These are phyloP conservation scores for Gastrodia elata DNA, from an alignment of 106 monocot species.

Conservation along the genomic window DNA sequence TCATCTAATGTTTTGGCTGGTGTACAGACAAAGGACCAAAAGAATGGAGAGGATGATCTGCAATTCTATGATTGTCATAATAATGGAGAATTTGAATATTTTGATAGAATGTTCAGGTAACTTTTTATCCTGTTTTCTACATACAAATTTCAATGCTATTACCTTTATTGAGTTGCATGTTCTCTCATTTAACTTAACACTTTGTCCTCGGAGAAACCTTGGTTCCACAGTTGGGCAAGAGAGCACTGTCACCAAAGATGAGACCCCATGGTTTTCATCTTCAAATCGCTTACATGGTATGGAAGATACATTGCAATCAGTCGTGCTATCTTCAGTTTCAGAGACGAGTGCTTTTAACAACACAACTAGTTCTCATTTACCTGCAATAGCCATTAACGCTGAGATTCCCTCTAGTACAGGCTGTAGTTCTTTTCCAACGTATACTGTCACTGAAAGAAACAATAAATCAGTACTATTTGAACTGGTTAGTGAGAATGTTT, in stretches of 20 bases:
- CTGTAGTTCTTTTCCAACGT: slow-evolving; percentile 1
- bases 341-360: slow-evolving; percentile 15
- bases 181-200: slow-evolving; percentile 7
- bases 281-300: slow-evolving; percentile 19
- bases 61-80: slow-evolving; percentile 34
- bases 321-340: slow-evolving; percentile 16
- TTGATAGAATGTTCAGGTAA: slow-evolving; percentile 51
- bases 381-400: slow-evolving; percentile 1
- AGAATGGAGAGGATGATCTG: slow-evolving; percentile 23
- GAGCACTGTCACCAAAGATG: slow-evolving; percentile 20
- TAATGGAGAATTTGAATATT: slow-evolving; percentile 44
- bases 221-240: slow-evolving; percentile 26
- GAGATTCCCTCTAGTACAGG: background rate
- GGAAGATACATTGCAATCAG: slow-evolving; percentile 22
- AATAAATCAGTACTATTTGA: slow-evolving; percentile 1
- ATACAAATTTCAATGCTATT: background rate
- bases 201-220: slow-evolving; percentile 26
- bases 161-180: background rate
- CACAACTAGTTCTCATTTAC: slow-evolving; percentile 9
- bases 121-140: background rate
- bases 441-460: background rate
- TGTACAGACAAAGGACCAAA: slow-evolving; percentile 1
- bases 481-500: background rate
- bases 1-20: slow-evolving; percentile 1
- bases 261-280: slow-evolving; percentile 28